phyloP scores from a whole-genome alignment of 495 filamentous ascomycete genomes.

The Penicillium flavigenum region DNA sequence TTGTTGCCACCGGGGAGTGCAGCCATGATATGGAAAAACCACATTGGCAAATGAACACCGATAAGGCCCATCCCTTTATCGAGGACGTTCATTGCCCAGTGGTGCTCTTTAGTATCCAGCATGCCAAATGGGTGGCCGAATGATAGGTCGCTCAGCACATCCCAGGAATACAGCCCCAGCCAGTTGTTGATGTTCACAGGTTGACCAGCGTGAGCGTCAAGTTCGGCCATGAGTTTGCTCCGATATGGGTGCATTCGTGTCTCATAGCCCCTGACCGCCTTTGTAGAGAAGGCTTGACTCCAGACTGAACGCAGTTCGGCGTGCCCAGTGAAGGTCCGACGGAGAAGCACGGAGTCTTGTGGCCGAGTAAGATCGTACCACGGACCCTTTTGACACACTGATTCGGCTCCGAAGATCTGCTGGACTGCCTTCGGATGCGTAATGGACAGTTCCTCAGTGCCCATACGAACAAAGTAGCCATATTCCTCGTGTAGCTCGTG shows the following conservation, averaged over 20 bases:
- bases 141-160: constrained; percentile 43
- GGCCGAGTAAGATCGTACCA: constrained; percentile 34
- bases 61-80: constrained; percentile 7
- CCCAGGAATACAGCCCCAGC: constrained; percentile 38
- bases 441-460: constrained; percentile 38
- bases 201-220: constrained; percentile 17
- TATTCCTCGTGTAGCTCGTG: constrained; percentile 35
- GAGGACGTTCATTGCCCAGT: constrained; percentile 28
- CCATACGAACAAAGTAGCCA: constrained; percentile 42
- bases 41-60: constrained; percentile 20
- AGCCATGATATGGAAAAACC: constrained; percentile 6
- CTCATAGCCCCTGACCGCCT: constrained; percentile 29
- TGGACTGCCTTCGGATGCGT: constrained; percentile 29
- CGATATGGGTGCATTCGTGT: constrained; percentile 26
- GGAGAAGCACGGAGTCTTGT: constrained; percentile 26
- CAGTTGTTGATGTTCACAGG: constrained; percentile 31
- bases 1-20: constrained; percentile 1
- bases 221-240: constrained; percentile 16
- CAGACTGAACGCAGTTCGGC: constrained; percentile 34
- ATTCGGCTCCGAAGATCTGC: constrained; percentile 22
- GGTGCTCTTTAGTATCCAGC: constrained; percentile 24
- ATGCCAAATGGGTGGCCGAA: constrained; percentile 39
- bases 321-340: constrained; percentile 29
- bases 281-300: constrained; percentile 33
- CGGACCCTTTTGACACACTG: constrained; percentile 27